Evolutionary conservation across 2,329 filamentous ascomycete genomes (phyloP).

Genomic region (Lachnellula hyalina): DNA sequence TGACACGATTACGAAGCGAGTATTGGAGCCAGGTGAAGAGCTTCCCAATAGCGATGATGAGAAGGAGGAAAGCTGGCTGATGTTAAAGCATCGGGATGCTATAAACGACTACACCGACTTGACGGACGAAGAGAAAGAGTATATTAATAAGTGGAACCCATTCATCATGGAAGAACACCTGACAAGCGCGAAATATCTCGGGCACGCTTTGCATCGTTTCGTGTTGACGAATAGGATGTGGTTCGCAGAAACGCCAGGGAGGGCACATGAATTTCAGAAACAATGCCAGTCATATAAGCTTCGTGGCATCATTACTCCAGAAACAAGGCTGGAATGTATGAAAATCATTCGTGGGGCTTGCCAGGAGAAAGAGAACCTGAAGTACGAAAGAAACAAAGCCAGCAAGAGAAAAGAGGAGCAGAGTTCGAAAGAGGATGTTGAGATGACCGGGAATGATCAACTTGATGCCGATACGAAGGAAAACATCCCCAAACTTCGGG

Average conservation of each 20-base stretch:
- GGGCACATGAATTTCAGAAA: not conserved
- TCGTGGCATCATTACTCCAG: not conserved
- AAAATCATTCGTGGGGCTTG: not conserved
- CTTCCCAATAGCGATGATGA: constrained; percentile 28
- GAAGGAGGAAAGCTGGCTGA: constrained; percentile 28
- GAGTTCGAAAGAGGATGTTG: constrained; percentile 12
- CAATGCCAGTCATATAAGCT: not conserved
- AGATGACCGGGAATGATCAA: not conserved
- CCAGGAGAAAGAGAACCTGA: not conserved
- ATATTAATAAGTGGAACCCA: constrained; percentile 27
- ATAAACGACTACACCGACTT: constrained; percentile 29
- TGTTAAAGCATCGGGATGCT: constrained; percentile 26
- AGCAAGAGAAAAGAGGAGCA: not conserved
- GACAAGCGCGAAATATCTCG: constrained; percentile 18
- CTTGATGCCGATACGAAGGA: not conserved
- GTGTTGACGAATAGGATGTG: constrained; percentile 21
- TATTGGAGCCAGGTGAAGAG: constrained; percentile 23
- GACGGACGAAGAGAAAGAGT: constrained; percentile 28
- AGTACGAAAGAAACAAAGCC: not conserved
- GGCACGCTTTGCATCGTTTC: constrained; percentile 20
- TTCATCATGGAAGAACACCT: constrained; percentile 23
- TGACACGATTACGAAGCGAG: constrained; percentile 25
- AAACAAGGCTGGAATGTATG: not conserved
- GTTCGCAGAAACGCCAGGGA: constrained; percentile 17
- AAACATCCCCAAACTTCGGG: not conserved